These are phyloP conservation scores for Pyrenochaeta sp. DNA, from an alignment of 2,329 filamentous ascomycete genomes.

Conservation along the genomic window DNA sequence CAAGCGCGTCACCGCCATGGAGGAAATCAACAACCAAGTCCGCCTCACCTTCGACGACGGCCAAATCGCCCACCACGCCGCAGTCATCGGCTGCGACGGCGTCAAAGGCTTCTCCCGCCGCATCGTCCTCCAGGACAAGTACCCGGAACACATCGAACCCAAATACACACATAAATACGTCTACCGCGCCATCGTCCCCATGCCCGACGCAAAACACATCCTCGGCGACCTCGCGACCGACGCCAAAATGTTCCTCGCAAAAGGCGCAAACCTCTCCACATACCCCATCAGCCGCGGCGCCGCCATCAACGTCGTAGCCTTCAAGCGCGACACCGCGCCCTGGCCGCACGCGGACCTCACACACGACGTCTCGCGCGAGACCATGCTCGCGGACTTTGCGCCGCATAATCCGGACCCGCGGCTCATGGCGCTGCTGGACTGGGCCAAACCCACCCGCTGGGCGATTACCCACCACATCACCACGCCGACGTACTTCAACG, in stretches of 20 bases:
- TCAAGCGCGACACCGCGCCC: slow-evolving; percentile 22
- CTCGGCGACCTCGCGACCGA: slow-evolving; percentile 42
- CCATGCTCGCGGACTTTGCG: slow-evolving; percentile 33
- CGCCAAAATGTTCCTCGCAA: slow-evolving; percentile 39
- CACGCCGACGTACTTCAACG: slow-evolving; percentile 32
- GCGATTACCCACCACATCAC: slow-evolving; percentile 31
- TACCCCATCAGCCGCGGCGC: slow-evolving; percentile 34
- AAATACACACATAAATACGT: slow-evolving; percentile 35
- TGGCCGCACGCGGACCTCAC: slow-evolving; percentile 18
- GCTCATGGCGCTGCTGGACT: slow-evolving; percentile 18
- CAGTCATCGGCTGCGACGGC: slow-evolving; percentile 58
- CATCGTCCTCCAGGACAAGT: slow-evolving; percentile 21
- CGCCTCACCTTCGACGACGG: slow-evolving; percentile 47
- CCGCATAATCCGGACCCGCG: slow-evolving; percentile 17
- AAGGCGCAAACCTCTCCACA: slow-evolving; percentile 21
- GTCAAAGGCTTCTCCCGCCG: slow-evolving; percentile 48
- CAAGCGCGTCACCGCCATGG: slow-evolving; percentile 29
- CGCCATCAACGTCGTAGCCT: slow-evolving; percentile 30
- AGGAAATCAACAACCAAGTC: slow-evolving; percentile 48
- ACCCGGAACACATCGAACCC: slow-evolving; percentile 27
- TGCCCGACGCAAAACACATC: slow-evolving; percentile 49
- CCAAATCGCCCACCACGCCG: slow-evolving; percentile 45
- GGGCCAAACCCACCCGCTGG: slow-evolving; percentile 32
- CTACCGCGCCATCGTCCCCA: slow-evolving; percentile 38
- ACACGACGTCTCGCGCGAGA: slow-evolving; percentile 22